Conservation (phyloP, 306 rosid genomes). For the Rubus parviflorus region DNA sequence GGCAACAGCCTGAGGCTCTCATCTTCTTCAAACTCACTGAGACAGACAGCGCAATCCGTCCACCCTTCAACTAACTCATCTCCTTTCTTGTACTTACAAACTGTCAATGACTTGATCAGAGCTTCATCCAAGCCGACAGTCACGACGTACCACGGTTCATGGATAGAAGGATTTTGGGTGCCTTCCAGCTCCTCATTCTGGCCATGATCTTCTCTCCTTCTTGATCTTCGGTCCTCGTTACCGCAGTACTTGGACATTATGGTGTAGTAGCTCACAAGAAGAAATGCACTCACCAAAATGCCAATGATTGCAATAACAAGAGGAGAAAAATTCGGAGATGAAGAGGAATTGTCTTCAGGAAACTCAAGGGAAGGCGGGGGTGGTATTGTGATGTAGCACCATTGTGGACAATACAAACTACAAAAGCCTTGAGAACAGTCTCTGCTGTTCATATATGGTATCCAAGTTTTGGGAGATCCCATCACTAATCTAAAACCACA, state of each 20-base stretch:
- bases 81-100: slow-evolving; percentile 70
- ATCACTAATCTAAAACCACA: slow-evolving; percentile 30
- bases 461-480: slow-evolving; percentile 76
- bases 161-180: slow-evolving; percentile 48
- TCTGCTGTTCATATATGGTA: slow-evolving; percentile 69
- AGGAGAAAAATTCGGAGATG: slow-evolving; percentile 70
- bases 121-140: slow-evolving; percentile 77
- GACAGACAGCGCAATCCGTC: slow-evolving; percentile 82
- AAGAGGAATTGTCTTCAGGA: slow-evolving; percentile 40
- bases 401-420: slow-evolving; percentile 76
- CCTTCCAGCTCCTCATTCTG: slow-evolving; percentile 48
- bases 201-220: slow-evolving; percentile 26
- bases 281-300: slow-evolving; percentile 80
- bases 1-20: slow-evolving; percentile 77
- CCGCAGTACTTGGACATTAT: slow-evolving; percentile 83
- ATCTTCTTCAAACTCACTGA: slow-evolving; percentile 78
- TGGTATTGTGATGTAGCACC: slow-evolving; percentile 71
- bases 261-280: slow-evolving; percentile 76
- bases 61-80: slow-evolving; percentile 70
- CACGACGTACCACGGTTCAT: slow-evolving; percentile 69
- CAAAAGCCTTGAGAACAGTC: slow-evolving; percentile 92
- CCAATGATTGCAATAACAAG: slow-evolving; percentile 84
- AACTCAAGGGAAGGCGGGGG: slow-evolving; percentile 82
- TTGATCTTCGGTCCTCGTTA: slow-evolving; percentile 26
- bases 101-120: slow-evolving; percentile 65